Base-by-base conservation (phyloP, 106 monocot species). In the Phalaenopsis aphrodite region DNA sequence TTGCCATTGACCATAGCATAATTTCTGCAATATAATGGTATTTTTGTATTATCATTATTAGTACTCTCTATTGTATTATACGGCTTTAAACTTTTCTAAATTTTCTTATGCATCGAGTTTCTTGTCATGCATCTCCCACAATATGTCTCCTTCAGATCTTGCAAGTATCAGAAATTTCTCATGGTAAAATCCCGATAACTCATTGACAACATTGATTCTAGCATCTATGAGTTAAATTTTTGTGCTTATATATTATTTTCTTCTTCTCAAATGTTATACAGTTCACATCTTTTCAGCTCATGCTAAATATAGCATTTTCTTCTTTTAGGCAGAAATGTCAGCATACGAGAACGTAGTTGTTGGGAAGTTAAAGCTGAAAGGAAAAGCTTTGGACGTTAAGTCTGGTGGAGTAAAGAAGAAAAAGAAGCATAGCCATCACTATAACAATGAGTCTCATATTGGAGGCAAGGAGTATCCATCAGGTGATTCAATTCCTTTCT, bases 381-480 rank as follows among this genome's bases (percentile, higher is more conserved):
- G 76, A 23, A 76, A 76, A 49, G 92, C 97, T 46, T 86, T 98
- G 71, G 90, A 98, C 84, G 92, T 98, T 5, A 94, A 94, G 82
- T 77, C 87, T 23, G 90, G 90, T 57, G 94, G 92, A 5, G 69
- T 94, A 46, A 97, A 90, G 84, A 98, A 92, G 88, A 97, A 97
- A 78, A 96, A 88, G 83, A 90, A 90, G 65, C 65, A 81, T 18
- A 88, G 85, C 78, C 84, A 87, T 47, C 81, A 79, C 69, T 41
- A 75, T 55, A 85, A 93, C 23, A 49, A 81, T 56, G 86, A 83
- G 4, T 65, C 84, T 52, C 78, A 83, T 56, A 78, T 23, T 45
- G 81, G 72, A 78, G 81, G 78, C 57, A 68, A 83, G 6, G 85
- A 91, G 12, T 52, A 79, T 76, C 80, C 71, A 71, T 80, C 79